Base-by-base conservation (phyloP, 176 grass and related monocot species). In the Aegilops speltoides region DNA sequence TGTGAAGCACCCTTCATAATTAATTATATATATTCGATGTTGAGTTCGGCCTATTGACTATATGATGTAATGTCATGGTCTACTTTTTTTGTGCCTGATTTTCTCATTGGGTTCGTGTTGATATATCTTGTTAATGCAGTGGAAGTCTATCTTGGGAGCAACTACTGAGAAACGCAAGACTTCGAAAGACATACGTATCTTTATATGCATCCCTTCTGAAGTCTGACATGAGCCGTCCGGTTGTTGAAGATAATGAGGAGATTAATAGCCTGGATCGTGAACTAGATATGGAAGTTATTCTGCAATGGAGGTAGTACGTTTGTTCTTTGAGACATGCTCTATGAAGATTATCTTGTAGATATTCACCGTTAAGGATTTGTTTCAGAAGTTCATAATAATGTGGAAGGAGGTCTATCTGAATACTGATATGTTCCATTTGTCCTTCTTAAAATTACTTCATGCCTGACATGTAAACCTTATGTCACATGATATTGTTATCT, bases 261-360 rank as follows among this genome's bases (percentile, higher is more conserved):
- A 89, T 98, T 65, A 91, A 88, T 78, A 94, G 85, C 56, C 56
- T 98, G 76, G 96, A 98, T 79, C 92, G 88, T 65, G 82, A 92
- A 79, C 92, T 98, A 87, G 93, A 98, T 92, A 96, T 92, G 82
- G 93, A 98, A 82, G 90, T 98, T 79, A 96, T 96, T 91, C 90
- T 96, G 63, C 96, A 98, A 76, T 98, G 96, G 96, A 98, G 96
- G 96, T 98, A 89, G 78, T 64, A 4, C 36, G 50, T 22, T 82
- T 34, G 43, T 68, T 50, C 24, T 32, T 72, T 69, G 25, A 64
- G 46, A 43, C 13, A 81, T 87, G 41, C 54, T 64, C 38, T 14
- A 16, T 71, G 52, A 61, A 67, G 77, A 74, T 81, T 84, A 78
- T 75, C 57, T 68, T 76, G 59, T 34, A 57, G 69, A 66, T 76